These are phyloP conservation scores for Seiridium unicorne DNA, from an alignment of 2,329 filamentous ascomycete species.

Conservation along the genomic window DNA sequence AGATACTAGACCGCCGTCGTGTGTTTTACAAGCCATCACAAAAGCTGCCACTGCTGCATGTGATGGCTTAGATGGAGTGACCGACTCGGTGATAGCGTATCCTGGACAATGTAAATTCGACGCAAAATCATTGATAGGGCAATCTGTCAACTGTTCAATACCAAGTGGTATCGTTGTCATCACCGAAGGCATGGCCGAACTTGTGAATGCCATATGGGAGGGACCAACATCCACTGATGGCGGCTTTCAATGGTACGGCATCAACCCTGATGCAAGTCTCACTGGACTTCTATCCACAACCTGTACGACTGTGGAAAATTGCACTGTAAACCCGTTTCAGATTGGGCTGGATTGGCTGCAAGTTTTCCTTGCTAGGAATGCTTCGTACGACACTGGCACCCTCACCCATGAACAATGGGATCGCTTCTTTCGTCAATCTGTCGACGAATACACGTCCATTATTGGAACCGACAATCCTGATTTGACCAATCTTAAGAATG, in stretches of 20 bases:
- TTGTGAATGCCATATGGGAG: constrained; percentile 1
- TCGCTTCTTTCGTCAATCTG: constrained; percentile 2
- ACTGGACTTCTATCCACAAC: not conserved
- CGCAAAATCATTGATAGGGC: not conserved
- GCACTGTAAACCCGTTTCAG: not conserved
- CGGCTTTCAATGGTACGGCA: constrained; percentile 3
- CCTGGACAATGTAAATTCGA: constrained; percentile 1
- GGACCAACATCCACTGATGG: not conserved
- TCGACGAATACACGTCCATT: constrained; percentile 1
- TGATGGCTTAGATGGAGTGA: constrained; percentile 37
- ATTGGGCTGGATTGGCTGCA: not conserved
- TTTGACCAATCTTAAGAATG: not conserved
- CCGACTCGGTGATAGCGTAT: constrained; percentile 34
- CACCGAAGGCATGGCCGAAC: not conserved
- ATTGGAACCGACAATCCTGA: constrained; percentile 5
- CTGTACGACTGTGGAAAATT: constrained; percentile 1
- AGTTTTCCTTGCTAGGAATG: constrained; percentile 1
- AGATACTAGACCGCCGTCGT: not conserved
- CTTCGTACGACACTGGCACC: not conserved
- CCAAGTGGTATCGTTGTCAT: not conserved
- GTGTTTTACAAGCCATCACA: not conserved
- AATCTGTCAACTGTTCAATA: not conserved
- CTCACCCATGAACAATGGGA: not conserved
- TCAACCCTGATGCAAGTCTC: not conserved
- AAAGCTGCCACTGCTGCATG: constrained; percentile 19